Evolutionary conservation across 2,329 filamentous ascomycete species (phyloP).

Genomic region (Bipolaris cookei): DNA sequence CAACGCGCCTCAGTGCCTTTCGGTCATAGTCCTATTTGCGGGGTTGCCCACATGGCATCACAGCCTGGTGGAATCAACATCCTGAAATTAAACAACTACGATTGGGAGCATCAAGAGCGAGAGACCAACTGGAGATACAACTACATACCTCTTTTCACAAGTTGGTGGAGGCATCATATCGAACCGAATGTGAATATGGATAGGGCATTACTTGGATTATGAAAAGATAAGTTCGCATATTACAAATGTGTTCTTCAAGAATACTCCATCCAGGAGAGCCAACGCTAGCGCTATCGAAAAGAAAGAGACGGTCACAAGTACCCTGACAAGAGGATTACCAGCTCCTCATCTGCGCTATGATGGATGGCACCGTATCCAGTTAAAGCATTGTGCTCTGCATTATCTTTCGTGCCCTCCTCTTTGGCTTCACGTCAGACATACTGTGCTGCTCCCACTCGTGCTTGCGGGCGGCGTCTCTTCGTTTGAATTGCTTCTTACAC

Average conservation of each 20-base stretch:
- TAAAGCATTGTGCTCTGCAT: neutral
- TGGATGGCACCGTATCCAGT: neutral
- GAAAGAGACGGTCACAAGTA: constrained; percentile 7
- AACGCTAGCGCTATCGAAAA: neutral
- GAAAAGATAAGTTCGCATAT: neutral
- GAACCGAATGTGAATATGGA: too few relatives aligned
- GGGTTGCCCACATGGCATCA: too few relatives aligned
- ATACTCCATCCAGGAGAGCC: neutral
- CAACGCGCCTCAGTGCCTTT: too few relatives aligned
- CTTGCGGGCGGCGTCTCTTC: constrained; percentile 22
- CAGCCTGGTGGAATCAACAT: neutral
- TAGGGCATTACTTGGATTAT: neutral
- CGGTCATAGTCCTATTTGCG: too few relatives aligned
- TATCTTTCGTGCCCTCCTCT: constrained; percentile 10
- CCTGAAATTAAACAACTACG: neutral
- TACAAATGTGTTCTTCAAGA: too few relatives aligned
- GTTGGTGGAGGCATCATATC: neutral
- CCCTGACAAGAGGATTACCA: neutral
- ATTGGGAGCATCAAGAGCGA: neutral
- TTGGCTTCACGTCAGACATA: constrained; percentile 10
- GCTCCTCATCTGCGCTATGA: constrained; percentile 18
- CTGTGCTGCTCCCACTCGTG: constrained; percentile 26
- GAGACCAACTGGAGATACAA: neutral
- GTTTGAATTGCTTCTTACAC: constrained; percentile 10
- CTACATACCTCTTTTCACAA: neutral